Base-by-base conservation (phyloP, 2,329 filamentous ascomycete genomes). In the Penicillium sp. region DNA sequence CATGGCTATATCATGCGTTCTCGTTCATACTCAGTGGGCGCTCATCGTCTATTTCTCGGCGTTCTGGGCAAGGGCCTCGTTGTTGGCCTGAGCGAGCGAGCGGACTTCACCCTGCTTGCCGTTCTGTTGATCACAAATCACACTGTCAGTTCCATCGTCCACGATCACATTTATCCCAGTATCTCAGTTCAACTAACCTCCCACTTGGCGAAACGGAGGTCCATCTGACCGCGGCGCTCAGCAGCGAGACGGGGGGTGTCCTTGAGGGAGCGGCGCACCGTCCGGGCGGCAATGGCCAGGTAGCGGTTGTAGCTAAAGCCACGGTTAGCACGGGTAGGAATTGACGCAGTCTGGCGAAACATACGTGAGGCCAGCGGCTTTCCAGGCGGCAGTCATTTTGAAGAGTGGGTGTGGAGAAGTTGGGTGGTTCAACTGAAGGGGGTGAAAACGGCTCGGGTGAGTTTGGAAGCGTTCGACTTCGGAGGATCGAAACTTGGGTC, bases 311-410 rank as follows among this genome's bases (percentile, higher is more conserved):
- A 99, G 84, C 95, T 99, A 80, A 78, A 26, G 59, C 67, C 71
- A 55, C 63, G 71, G 68, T 73, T 62, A 74, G 73, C 69, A 62
- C 68, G 65, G 59, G 52, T 28, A 42, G 51, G 37, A 19, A 55
- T 40, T 16, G 46, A 46, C 46, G 42, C 5, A 40, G 16, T 45
- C 14, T 45, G 63, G 64, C 65, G 63, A 1, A 53, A 85, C 92
- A 81, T 90, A 97, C 93, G 89, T 96, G 79, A 98, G 85, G 82
- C 95, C 95, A 80, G 95, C 92, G 78, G 93, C 88, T 91, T 97
- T 98, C 95, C 94, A 99, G 79, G 93, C 92, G 85, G 93, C 94
- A 83, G 90, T 85, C 95, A 98, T 99, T 84, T 87, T 92, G 87
- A 77, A 68, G 62, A 68, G 68, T 67, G 70, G 66, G 62, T 55